These are phyloP conservation scores for Saccharomycopsis crataegensis DNA, from an alignment of 1,139 yeast genomes.

Conservation along the genomic window DNA sequence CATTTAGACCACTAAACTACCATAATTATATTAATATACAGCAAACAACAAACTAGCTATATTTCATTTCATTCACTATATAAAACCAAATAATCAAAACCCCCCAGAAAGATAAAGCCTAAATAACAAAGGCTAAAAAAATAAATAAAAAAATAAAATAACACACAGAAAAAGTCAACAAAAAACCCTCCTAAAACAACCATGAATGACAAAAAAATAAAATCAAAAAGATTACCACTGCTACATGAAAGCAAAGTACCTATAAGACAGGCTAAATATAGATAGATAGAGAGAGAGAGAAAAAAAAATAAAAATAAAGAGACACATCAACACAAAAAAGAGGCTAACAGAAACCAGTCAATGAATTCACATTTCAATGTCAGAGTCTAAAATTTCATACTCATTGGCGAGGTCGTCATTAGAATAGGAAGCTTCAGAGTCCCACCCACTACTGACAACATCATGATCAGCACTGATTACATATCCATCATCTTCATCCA, in stretches of 20 bases:
- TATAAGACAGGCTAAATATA: background rate
- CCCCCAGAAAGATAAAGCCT: no score
- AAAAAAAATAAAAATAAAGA: background rate
- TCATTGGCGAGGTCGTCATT: background rate
- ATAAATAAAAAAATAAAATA: no score
- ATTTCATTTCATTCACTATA: no score
- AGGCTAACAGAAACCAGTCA: background rate
- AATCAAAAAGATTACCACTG: background rate
- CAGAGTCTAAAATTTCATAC: conserved; percentile 15
- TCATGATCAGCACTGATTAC: background rate
- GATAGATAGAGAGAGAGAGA: background rate
- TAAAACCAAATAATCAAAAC: no score
- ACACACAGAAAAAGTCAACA: no score
- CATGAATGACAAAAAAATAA: background rate
- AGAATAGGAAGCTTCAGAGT: conserved; percentile 2
- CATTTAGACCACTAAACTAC: no score
- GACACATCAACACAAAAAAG: background rate
- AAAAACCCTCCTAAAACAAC: background rate
- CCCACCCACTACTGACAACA: conserved; percentile 9
- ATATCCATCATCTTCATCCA: background rate
- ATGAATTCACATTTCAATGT: background rate
- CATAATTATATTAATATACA: no score
- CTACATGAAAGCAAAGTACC: background rate
- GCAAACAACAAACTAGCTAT: no score
- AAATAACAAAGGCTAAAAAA: no score